These are phyloP conservation scores for Candida mesenterica DNA, from an alignment of 1,139 yeast species.

Conservation along the genomic window DNA sequence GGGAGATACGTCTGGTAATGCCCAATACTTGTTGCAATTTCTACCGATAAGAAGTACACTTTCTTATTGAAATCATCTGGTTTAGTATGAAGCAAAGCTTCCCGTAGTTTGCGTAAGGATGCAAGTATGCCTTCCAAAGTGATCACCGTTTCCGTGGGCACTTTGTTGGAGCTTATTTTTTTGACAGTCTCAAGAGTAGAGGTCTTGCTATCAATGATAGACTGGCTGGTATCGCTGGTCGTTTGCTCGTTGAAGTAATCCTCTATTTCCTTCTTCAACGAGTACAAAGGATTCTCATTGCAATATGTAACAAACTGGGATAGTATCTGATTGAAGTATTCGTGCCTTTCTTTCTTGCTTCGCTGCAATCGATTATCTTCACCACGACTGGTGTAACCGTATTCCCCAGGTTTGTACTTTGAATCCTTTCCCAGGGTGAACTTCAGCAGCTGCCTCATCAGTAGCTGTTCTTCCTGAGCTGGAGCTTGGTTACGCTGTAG, in stretches of 20 bases:
- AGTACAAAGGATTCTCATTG: slow-evolving; percentile 19
- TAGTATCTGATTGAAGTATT: slow-evolving; percentile 37
- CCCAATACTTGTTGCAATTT: slow-evolving; percentile 46
- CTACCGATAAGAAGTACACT: slow-evolving; percentile 51
- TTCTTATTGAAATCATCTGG: slow-evolving; percentile 42
- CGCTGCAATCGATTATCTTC: slow-evolving; percentile 51
- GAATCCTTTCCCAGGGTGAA: slow-evolving; percentile 4
- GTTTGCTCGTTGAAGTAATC: too few species aligned
- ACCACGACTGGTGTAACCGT: slow-evolving; percentile 60
- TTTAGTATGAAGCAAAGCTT: slow-evolving; percentile 42
- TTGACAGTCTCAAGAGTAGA: too few species aligned
- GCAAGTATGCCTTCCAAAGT: slow-evolving; percentile 25
- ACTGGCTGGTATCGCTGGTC: too few species aligned
- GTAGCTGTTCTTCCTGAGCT: too few species aligned
- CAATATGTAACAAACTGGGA: slow-evolving; percentile 29
- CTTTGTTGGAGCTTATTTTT: too few species aligned
- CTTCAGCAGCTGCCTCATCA: slow-evolving; percentile 4
- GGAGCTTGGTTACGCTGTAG: too few species aligned
- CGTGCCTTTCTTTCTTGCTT: slow-evolving; percentile 38
- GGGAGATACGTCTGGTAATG: slow-evolving; percentile 61
- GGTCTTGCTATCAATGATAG: too few species aligned
- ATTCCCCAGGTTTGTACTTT: slow-evolving; percentile 17
- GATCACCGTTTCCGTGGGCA: too few species aligned
- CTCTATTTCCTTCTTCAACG: slow-evolving; percentile 18
- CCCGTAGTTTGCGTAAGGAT: slow-evolving; percentile 49